A percentile compares a stretch with the other conserved stretches of the same genome.
These are phyloP conservation scores for Candida insectorum DNA, from an alignment of 805 yeast genomes.

Conservation along the genomic window DNA sequence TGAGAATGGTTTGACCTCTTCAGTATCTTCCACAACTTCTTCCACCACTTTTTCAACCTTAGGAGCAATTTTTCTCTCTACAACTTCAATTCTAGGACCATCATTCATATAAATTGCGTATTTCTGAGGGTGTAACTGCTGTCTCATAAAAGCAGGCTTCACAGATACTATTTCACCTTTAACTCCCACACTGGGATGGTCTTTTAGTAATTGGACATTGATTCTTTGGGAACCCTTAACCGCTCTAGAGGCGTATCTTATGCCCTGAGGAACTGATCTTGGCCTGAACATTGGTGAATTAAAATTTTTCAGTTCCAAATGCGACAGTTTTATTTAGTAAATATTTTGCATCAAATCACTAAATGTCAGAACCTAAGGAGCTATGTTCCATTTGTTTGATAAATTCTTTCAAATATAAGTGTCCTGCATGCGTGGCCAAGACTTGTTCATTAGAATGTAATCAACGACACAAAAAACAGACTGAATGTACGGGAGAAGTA, in stretches of 20 bases:
- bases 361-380: conserved; percentile 1
- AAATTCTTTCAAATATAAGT: conserved; percentile 57
- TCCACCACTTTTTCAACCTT: conserved; percentile 10
- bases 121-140: conserved; percentile 63
- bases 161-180: conserved; percentile 75
- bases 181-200: conserved; percentile 60
- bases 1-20: conserved; percentile 18
- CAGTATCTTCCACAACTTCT: no score
- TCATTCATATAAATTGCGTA: conserved; percentile 66
- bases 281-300: no score
- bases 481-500: conserved; percentile 63
- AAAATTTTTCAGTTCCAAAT: no score
- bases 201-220: conserved; percentile 70
- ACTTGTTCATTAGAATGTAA: conserved; percentile 77
- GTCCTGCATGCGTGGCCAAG: conserved; percentile 69
- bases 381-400: conserved; percentile 33
- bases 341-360: no score
- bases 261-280: no score
- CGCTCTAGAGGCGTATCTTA: background rate
- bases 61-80: conserved; percentile 18
- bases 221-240: conserved; percentile 4
- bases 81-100: conserved; percentile 42
- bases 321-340: no score
- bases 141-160: conserved; percentile 79
- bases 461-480: conserved; percentile 59